phyloP scores from a whole-genome alignment of 2,329 filamentous ascomycete species.

The Calonectria henricotiae region DNA sequence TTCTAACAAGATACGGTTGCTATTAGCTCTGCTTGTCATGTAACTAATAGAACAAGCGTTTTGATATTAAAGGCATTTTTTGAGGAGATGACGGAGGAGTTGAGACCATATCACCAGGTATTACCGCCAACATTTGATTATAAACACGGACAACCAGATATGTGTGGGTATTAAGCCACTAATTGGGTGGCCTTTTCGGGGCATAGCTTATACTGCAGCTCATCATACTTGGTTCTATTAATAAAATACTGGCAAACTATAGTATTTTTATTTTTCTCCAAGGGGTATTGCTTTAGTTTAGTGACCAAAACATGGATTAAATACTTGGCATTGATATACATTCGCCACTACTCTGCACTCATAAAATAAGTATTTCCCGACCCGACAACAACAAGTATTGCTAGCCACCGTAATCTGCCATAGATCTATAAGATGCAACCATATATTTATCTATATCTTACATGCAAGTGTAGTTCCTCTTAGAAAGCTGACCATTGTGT shows the following conservation, averaged over 20 bases:
- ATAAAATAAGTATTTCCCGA: too few species aligned
- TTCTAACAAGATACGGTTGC: neutral
- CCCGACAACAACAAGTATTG: neutral
- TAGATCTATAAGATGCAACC: neutral
- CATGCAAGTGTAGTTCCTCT: neutral
- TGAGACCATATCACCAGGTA: constrained; percentile 49
- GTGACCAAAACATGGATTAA: too few species aligned
- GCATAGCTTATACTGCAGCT: too few species aligned
- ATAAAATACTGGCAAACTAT: too few species aligned
- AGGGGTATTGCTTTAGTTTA: too few species aligned
- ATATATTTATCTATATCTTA: neutral
- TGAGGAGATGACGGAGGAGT: constrained; percentile 55
- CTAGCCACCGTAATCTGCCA: neutral
- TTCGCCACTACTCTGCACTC: too few species aligned
- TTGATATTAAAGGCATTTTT: constrained; percentile 54
- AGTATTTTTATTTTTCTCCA: too few species aligned
- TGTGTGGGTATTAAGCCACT: too few species aligned
- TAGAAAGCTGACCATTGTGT: neutral
- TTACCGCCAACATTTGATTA: constrained; percentile 9
- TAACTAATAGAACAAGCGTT: constrained; percentile 55
- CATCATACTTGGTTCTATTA: too few species aligned
- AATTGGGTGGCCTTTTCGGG: too few species aligned
- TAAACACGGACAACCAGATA: too few species aligned
- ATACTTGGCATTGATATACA: too few species aligned
- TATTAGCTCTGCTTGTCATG: constrained; percentile 51